phyloP scores from a whole-genome alignment of 768 basidiomycete genomes.

The Mycena belliarum region DNA sequence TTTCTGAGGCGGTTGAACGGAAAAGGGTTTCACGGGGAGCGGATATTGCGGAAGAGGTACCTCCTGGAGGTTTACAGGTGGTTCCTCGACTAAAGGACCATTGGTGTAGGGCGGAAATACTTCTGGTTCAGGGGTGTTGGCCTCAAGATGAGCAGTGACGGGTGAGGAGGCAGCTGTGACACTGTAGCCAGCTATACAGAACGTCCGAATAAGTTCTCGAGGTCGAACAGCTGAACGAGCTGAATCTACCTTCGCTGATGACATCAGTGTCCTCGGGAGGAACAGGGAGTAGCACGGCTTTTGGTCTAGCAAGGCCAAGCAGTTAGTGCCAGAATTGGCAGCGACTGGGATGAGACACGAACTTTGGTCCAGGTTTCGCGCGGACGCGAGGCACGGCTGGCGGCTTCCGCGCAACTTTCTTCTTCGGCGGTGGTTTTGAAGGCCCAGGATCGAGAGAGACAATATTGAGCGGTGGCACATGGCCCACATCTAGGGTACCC shows the following conservation, averaged over 20 bases:
- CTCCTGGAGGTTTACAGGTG: constrained; percentile 49
- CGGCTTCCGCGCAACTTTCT: constrained; percentile 50
- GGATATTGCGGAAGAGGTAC: constrained; percentile 73
- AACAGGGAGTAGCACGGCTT: constrained; percentile 31
- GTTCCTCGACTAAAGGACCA: constrained; percentile 38
- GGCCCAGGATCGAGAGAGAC: constrained; percentile 23
- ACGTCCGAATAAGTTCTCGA: constrained; percentile 11
- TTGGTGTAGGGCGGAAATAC: constrained; percentile 21
- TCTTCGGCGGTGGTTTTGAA: constrained; percentile 46
- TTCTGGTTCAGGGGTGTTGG: constrained; percentile 54
- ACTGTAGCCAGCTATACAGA: constrained; percentile 52
- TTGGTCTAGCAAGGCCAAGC: constrained; percentile 18
- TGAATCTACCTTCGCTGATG: constrained; percentile 62
- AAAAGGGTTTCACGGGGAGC: constrained; percentile 80
- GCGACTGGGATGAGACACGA: neutral
- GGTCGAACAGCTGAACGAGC: neutral
- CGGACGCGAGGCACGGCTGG: constrained; percentile 38
- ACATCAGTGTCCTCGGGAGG: constrained; percentile 52
- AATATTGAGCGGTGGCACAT: constrained; percentile 10
- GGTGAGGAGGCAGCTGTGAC: constrained; percentile 78
- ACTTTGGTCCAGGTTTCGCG: constrained; percentile 30
- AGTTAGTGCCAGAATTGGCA: constrained; percentile 30
- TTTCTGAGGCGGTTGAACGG: constrained; percentile 77
- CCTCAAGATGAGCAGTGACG: constrained; percentile 48
- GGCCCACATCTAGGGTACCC: constrained; percentile 23